These are phyloP conservation scores for Boletus reticulatus DNA, from an alignment of 768 basidiomycete species.

Conservation along the genomic window DNA sequence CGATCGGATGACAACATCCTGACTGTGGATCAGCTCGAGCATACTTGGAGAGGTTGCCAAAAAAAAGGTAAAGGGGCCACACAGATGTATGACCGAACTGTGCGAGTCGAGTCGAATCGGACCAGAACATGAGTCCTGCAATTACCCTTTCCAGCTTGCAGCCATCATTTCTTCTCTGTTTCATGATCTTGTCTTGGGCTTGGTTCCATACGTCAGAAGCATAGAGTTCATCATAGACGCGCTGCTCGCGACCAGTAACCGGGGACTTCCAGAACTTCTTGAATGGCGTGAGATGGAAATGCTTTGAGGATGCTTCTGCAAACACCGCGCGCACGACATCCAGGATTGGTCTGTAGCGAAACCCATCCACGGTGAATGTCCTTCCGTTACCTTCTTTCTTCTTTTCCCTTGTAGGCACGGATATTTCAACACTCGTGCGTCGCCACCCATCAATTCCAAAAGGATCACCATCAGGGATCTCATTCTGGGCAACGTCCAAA, in stretches of 20 bases:
- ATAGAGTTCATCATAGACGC: background rate
- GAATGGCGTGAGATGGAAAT: background rate
- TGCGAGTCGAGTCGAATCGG: constrained; percentile 10
- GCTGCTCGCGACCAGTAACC: background rate
- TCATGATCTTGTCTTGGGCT: background rate
- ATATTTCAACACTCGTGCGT: background rate
- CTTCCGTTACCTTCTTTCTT: background rate
- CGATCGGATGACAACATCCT: constrained; percentile 19
- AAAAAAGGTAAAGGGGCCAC: constrained; percentile 2
- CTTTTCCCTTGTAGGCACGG: background rate
- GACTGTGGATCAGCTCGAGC: background rate
- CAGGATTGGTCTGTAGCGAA: background rate
- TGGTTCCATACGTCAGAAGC: background rate
- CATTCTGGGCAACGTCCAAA: background rate
- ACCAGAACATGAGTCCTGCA: no score
- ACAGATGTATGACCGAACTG: constrained; percentile 12
- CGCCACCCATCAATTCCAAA: background rate
- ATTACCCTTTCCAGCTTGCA: no score
- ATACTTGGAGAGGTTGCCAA: no score
- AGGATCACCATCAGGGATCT: background rate
- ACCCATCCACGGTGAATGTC: background rate
- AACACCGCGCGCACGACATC: background rate
- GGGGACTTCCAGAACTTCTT: background rate
- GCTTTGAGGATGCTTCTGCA: background rate
- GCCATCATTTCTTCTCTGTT: no score